Evolutionary conservation across 129 eudicot genomes (phyloP).

Genomic region (Rutidosis leptorrhynchoides): DNA sequence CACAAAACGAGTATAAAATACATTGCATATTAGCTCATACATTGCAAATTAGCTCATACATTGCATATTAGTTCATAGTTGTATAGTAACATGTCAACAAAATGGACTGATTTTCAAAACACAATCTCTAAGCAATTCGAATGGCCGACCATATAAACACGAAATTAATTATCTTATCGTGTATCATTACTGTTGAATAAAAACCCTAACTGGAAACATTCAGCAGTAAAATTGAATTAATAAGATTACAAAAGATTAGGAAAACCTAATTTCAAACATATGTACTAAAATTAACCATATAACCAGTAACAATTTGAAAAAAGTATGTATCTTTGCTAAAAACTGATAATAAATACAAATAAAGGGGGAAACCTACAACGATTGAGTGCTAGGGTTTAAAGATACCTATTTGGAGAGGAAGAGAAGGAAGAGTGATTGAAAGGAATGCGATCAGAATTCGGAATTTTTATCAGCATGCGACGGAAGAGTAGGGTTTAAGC

Average conservation of each 20-base stretch:
- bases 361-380: neutral
- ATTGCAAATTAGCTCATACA: neutral
- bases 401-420: constrained; percentile 14
- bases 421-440: neutral
- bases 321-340: neutral
- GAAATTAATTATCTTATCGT: neutral
- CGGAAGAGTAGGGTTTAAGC: constrained; percentile 13
- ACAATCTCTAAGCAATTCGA: neutral
- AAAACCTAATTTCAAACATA: neutral
- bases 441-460: constrained; percentile 3
- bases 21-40: neutral
- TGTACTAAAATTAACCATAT: neutral
- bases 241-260: neutral
- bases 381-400: constrained; percentile 16
- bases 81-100: neutral
- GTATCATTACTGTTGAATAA: neutral
- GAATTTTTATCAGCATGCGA: neutral
- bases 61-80: neutral
- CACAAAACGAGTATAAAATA: neutral
- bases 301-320: constrained; percentile 16
- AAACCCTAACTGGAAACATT: constrained; percentile 11
- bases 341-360: neutral
- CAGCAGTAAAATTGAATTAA: constrained; percentile 2
- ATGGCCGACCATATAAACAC: neutral
- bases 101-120: neutral